Percentiles rank a stretch among this genome's conserved stretches.
Evolutionary conservation across 305 asterid species (phyloP).

Genomic region (Plantago coronopus): DNA sequence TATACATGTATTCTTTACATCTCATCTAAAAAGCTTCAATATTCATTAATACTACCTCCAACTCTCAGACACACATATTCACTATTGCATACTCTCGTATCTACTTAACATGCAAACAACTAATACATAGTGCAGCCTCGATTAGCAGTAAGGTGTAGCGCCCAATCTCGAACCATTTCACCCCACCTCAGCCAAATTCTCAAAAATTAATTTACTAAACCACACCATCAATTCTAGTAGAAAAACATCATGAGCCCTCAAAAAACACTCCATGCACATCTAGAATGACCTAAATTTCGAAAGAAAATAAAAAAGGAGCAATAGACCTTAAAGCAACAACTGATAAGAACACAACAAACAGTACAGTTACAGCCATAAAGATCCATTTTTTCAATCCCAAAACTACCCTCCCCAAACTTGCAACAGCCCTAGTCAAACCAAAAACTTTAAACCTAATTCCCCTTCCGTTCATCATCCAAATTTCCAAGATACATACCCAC

Average conservation of each 20-base stretch:
- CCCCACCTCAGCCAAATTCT: not conserved
- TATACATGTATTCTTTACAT: constrained; percentile 14
- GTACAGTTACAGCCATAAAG: constrained; percentile 25
- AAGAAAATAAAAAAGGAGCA: constrained; percentile 1
- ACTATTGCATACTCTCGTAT: too few relatives aligned
- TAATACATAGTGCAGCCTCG: not conserved
- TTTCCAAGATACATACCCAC: not conserved
- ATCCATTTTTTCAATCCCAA: constrained; percentile 27
- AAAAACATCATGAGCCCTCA: too few relatives aligned
- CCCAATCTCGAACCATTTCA: not conserved
- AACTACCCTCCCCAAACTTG: constrained; percentile 12
- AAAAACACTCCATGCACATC: not conserved
- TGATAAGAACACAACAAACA: constrained; percentile 6
- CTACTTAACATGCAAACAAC: not conserved
- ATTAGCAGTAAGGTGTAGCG: not conserved
- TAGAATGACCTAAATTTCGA: not conserved
- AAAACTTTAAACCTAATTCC: constrained; percentile 26
- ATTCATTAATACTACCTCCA: not conserved
- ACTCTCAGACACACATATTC: not conserved
- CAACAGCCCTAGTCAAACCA: constrained; percentile 29
- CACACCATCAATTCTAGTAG: not conserved
- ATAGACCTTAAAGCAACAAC: constrained; percentile 11
- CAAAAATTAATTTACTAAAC: too few relatives aligned
- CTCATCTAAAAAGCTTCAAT: constrained; percentile 8
- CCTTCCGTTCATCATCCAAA: constrained; percentile 12